Evolutionary conservation across 345 rosid species (phyloP).

Genomic region (Populus alba): DNA sequence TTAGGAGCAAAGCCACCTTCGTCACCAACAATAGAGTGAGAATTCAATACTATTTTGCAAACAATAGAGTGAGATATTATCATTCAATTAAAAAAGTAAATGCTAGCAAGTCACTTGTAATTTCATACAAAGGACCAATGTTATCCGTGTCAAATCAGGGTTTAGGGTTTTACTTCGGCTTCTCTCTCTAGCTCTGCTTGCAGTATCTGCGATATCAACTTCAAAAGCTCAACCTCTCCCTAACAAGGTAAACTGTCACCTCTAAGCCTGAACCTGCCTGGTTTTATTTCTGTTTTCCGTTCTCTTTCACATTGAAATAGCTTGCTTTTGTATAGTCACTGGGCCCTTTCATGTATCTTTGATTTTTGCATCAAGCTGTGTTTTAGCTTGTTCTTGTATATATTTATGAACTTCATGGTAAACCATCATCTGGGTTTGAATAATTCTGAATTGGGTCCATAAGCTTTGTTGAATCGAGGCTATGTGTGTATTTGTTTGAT

Average conservation of each 20-base stretch:
- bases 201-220: not conserved
- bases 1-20: constrained; percentile 99
- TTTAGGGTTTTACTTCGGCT: not conserved
- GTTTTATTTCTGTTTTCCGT: not conserved
- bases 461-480: not conserved
- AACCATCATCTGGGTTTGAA: not conserved
- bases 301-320: not conserved
- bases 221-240: not conserved
- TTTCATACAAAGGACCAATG: too few relatives aligned
- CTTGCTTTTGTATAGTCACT: not conserved
- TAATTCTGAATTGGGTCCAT: not conserved
- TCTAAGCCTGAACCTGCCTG: not conserved
- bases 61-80: too few relatives aligned
- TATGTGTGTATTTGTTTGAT: not conserved
- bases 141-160: not conserved
- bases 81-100: too few relatives aligned
- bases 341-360: not conserved
- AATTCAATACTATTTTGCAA: too few relatives aligned
- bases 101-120: too few relatives aligned
- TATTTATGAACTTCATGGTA: not conserved
- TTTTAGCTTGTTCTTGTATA: not conserved
- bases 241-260: not conserved
- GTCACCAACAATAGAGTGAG: constrained; percentile 49
- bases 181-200: not conserved
- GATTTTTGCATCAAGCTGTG: not conserved